Base-by-base conservation (phyloP, 192 early-diverging fungal genomes). In the Backusella australiensis region DNA sequence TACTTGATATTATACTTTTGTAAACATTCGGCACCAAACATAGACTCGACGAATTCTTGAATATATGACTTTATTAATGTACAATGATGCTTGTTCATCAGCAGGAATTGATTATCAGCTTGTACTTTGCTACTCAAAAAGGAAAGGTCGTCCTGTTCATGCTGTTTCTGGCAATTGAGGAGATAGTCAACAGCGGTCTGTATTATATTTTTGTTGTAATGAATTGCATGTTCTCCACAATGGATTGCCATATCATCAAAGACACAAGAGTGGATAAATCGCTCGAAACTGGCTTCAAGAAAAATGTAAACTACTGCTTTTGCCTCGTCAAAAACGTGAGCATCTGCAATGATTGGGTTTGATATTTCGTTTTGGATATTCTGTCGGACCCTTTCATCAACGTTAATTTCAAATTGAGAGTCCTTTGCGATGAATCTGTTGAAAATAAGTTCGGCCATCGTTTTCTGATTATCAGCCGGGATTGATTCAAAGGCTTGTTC, bases 331-430 rank as follows among this genome's bases (percentile, higher is more conserved):
- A 83, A 83, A 34, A 75, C 39, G 35, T 59, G 32, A 26, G 14
- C 19, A n/a, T 52, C 44, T n/a, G 46, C 17, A 49, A 66, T 23
- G 46, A 49, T 7, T 49, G 56, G 9, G 12, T 56, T 19, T 67
- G 81, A 46, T 39, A 86, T 44, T 26, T 70, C 68, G 2, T 66
- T 34, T 35, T 73, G 74, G n/a, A 63, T 63, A 4, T 12, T 63
- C n/a, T 73, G 49, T 26, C 79, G 63, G 3, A 86, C 77, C 67
- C 76, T 70, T 21, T 87, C 87, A 75, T 87, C 86, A 23, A 87
- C 14, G 67, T 87, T 87, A 9, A 87, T 75, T 86, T 87, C 86
- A 66, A 87, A 84, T 34, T 86, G 76, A n/a, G 84, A 82, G 19
- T 81, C 77, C 12, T 23, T 75, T 12, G 78, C 72, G 26, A 87